These are phyloP conservation scores for Lonicera japonica DNA, from an alignment of 129 eudicot genomes.

Conservation along the genomic window DNA sequence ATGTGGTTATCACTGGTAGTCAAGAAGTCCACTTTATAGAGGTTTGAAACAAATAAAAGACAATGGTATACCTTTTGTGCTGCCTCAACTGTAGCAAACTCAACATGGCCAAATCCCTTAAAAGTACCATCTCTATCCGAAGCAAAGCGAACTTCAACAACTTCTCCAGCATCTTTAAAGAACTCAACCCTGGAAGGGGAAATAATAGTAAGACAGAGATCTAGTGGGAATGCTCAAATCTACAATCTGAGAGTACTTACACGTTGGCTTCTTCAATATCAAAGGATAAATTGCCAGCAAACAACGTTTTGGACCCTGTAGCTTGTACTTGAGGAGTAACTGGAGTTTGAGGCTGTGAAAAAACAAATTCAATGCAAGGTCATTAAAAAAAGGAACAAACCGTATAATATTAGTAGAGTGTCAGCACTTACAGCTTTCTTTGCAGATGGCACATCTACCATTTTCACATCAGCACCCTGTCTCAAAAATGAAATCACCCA, in stretches of 20 bases:
- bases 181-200: conserved; percentile 10
- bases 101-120: conserved; percentile 27
- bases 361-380: not conserved
- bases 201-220: conserved; percentile 1
- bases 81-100: conserved; percentile 19
- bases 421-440: conserved; percentile 49
- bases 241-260: conserved; percentile 32
- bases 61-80: conserved; percentile 16
- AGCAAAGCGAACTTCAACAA: conserved; percentile 21
- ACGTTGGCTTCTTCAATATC: conserved; percentile 46
- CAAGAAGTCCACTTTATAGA: no score
- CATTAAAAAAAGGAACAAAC: no score
- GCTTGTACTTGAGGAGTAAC: conserved; percentile 45
- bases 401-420: not conserved
- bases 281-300: conserved; percentile 75
- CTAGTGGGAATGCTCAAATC: not conserved
- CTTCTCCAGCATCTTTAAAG: conserved; percentile 17
- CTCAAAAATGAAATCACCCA: not conserved
- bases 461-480: conserved; percentile 26
- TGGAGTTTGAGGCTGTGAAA: conserved; percentile 67
- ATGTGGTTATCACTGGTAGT: no score
- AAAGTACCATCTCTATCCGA: conserved; percentile 10
- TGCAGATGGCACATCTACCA: conserved; percentile 47
- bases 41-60: no score
- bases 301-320: conserved; percentile 66